Evolutionary conservation across 257 asterid species (phyloP).

Genomic region (Thymus mandschuricus): DNA sequence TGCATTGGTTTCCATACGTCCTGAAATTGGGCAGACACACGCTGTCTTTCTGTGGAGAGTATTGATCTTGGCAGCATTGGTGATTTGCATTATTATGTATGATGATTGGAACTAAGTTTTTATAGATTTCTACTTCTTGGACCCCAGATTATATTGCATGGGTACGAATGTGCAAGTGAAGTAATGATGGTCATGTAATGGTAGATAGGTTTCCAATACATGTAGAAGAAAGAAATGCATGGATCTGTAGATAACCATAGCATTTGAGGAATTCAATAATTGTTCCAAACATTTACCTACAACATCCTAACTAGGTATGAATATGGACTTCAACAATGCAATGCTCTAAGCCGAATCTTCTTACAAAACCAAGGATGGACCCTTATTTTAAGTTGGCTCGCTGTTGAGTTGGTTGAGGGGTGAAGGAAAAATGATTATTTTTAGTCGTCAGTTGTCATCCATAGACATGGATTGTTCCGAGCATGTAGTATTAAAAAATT

Average conservation of each 20-base stretch:
- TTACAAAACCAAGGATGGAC: neutral
- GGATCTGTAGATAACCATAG: neutral
- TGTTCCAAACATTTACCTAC: neutral
- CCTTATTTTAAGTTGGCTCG: neutral
- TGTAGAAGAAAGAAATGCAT: neutral
- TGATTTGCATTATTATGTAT: neutral
- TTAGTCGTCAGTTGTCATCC: neutral
- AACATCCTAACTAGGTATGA: slow-evolving; percentile 1
- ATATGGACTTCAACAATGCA: slow-evolving; percentile 11
- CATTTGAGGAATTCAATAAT: slow-evolving; percentile 2
- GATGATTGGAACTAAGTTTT: neutral
- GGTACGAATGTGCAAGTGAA: neutral
- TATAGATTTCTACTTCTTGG: slow-evolving; percentile 12
- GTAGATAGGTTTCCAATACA: slow-evolving; percentile 3
- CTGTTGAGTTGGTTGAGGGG: neutral
- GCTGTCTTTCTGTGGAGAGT: neutral
- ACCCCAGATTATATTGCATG: neutral
- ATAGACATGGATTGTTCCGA: too few species aligned
- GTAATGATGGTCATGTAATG: neutral
- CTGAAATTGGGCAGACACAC: neutral
- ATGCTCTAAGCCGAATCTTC: neutral
- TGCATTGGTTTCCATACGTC: neutral
- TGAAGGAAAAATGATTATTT: neutral
- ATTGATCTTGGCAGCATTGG: neutral
- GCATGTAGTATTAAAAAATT: too few species aligned